A percentile compares a stretch with the other conserved stretches of the same genome.
These are phyloP conservation scores for Trichoderma breve DNA, from an alignment of 2,329 filamentous ascomycete species.

Conservation along the genomic window DNA sequence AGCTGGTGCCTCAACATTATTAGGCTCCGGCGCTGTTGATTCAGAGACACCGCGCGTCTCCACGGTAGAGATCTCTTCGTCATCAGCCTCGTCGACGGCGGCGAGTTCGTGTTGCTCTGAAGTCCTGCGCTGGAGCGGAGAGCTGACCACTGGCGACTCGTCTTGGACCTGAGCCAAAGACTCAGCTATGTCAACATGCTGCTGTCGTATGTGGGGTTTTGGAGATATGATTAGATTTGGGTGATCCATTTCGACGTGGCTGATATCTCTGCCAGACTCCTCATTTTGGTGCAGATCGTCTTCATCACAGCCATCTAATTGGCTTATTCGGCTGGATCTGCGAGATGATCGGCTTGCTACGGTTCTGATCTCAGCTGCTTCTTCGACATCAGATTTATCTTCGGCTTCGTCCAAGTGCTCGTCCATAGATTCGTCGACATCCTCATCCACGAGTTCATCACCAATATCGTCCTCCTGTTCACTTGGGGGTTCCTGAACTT, in stretches of 20 bases:
- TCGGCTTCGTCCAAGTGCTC: background rate
- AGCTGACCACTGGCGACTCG: background rate
- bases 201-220: background rate
- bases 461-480: background rate
- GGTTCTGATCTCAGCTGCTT: background rate
- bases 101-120: background rate
- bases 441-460: background rate
- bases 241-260: background rate
- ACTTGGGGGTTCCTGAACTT: background rate
- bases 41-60: background rate
- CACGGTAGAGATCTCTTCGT: background rate
- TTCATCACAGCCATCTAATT: constrained; percentile 7
- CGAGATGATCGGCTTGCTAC: background rate
- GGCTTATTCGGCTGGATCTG: constrained; percentile 10
- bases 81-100: background rate
- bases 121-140: background rate
- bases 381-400: background rate
- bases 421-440: background rate
- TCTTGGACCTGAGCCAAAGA: background rate
- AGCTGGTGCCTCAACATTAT: background rate
- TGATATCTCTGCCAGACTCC: background rate
- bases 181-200: background rate
- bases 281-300: background rate
- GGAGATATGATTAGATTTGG: background rate
- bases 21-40: background rate